Evolutionary conservation across 805 yeast genomes (phyloP).

Genomic region (Wickerhamiella domercqiae): DNA sequence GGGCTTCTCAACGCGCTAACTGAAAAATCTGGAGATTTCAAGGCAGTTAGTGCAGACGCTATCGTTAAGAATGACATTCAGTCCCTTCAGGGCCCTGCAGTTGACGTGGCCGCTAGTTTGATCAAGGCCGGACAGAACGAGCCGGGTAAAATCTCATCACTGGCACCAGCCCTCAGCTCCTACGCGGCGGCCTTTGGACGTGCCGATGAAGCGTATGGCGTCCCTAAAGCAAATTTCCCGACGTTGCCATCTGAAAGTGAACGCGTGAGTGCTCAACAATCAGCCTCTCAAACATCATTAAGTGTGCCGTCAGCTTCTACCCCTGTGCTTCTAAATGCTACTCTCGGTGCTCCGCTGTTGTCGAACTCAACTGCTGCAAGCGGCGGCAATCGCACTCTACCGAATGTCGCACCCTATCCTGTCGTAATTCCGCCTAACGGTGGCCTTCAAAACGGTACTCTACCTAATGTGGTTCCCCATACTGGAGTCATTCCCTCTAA

Average conservation of each 20-base stretch:
- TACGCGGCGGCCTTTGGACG: slow-evolving; percentile 7
- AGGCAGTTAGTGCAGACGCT: slow-evolving; percentile 14
- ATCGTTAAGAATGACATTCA: slow-evolving; percentile 17
- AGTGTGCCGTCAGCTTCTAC: too few relatives aligned
- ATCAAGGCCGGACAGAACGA: slow-evolving; percentile 10
- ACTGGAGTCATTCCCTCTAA: too few relatives aligned
- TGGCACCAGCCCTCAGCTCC: slow-evolving; percentile 6
- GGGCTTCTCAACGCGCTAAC: slow-evolving; percentile 12
- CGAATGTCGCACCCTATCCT: too few relatives aligned
- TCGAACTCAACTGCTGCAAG: too few relatives aligned
- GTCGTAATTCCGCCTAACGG: too few relatives aligned
- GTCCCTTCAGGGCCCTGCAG: slow-evolving; percentile 12
- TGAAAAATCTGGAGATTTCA: slow-evolving; percentile 15
- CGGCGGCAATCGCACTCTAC: too few relatives aligned
- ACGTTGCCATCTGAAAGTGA: background rate
- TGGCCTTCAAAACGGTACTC: too few relatives aligned
- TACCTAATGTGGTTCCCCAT: too few relatives aligned
- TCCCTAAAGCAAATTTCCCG: slow-evolving; percentile 3
- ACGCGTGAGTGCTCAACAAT: too few relatives aligned
- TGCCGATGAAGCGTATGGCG: slow-evolving; percentile 9
- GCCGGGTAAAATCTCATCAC: slow-evolving; percentile 7
- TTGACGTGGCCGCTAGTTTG: slow-evolving; percentile 10
- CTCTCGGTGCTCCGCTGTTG: too few relatives aligned
- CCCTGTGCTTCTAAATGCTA: too few relatives aligned
- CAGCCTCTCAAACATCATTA: too few relatives aligned